Percentiles rank a stretch among this genome's conserved stretches.
Conservation (phyloP, 2,329 filamentous ascomycete species). For the Sporothrix brasiliensis region DNA sequence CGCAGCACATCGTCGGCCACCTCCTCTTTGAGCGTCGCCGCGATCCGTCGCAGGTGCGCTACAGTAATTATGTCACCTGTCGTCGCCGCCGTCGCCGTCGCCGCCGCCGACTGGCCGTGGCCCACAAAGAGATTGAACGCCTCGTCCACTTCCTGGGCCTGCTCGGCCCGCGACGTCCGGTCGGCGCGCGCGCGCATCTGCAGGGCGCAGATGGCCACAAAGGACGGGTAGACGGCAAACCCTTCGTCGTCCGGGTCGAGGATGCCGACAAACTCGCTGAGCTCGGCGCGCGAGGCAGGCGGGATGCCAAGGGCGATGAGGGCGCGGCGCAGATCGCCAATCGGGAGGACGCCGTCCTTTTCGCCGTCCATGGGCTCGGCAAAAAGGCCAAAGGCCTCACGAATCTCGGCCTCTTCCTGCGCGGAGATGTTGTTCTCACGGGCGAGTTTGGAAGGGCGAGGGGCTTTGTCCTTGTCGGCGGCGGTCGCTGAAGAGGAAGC, state of each 20-base stretch:
- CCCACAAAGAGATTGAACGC: slow-evolving; percentile 81
- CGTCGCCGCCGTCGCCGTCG: background rate
- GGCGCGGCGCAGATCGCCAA: slow-evolving; percentile 69
- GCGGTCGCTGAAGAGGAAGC: slow-evolving; percentile 35
- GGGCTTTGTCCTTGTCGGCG: slow-evolving; percentile 37
- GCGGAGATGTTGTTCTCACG: slow-evolving; percentile 86
- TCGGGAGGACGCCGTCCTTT: slow-evolving; percentile 70
- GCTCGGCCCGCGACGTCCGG: slow-evolving; percentile 49
- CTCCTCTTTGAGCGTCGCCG: slow-evolving; percentile 79
- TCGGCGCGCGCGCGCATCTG: slow-evolving; percentile 69
- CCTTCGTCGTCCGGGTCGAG: slow-evolving; percentile 83
- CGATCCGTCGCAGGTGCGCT: slow-evolving; percentile 75
- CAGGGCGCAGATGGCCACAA: slow-evolving; percentile 84
- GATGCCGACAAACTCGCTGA: slow-evolving; percentile 74
- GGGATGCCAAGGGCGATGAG: slow-evolving; percentile 80
- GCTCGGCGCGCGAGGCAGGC: slow-evolving; percentile 64
- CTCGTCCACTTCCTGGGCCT: slow-evolving; percentile 71
- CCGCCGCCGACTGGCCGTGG: slow-evolving; percentile 39
- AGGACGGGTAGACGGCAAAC: slow-evolving; percentile 75
- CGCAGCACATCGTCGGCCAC: slow-evolving; percentile 72
- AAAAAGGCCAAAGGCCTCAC: slow-evolving; percentile 86
- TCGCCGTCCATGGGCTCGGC: slow-evolving; percentile 69
- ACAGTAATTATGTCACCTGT: slow-evolving; percentile 68
- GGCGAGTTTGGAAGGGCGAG: slow-evolving; percentile 82
- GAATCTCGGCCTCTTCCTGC: slow-evolving; percentile 85